Conservation (phyloP, 75 land plant species). For the Ceratopteris richardii region DNA sequence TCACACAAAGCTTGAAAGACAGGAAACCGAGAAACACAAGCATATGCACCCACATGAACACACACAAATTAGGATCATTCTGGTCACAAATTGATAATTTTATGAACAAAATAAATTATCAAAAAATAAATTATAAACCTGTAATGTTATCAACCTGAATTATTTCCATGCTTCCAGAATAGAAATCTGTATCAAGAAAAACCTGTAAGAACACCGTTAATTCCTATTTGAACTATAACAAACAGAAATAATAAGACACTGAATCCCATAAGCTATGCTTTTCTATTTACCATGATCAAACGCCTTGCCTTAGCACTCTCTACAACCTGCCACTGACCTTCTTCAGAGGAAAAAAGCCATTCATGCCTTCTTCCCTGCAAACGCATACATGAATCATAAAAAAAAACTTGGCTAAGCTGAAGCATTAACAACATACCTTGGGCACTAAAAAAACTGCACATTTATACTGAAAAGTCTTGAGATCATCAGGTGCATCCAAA, state of each 20-base stretch:
- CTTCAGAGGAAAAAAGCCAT: slow-evolving; percentile 95
- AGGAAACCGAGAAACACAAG: no score
- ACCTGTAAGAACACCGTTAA: slow-evolving; percentile 25
- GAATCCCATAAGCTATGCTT: not conserved
- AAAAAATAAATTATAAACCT: no score
- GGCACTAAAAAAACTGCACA: slow-evolving; percentile 93
- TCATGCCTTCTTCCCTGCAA: slow-evolving; percentile 77
- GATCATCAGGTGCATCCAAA: slow-evolving; percentile 54
- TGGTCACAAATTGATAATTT: no score
- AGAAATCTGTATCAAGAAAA: slow-evolving; percentile 53
- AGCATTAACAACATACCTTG: slow-evolving; percentile 31
- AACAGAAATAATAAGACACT: no score
- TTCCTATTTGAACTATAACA: not conserved
- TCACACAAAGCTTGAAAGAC: no score
- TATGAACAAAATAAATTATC: no score
- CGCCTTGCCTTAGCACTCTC: slow-evolving; percentile 91
- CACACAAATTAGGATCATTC: no score
- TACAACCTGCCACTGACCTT: slow-evolving; percentile 91
- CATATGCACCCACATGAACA: no score
- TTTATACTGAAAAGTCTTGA: slow-evolving; percentile 35
- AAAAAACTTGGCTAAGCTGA: no score
- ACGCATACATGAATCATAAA: no score
- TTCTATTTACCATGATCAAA: slow-evolving; percentile 60
- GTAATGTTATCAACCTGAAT: slow-evolving; percentile 45
- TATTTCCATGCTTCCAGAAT: slow-evolving; percentile 38